These are phyloP conservation scores for Craterostigma plantagineum DNA, from an alignment of 257 asterid species.

Conservation along the genomic window DNA sequence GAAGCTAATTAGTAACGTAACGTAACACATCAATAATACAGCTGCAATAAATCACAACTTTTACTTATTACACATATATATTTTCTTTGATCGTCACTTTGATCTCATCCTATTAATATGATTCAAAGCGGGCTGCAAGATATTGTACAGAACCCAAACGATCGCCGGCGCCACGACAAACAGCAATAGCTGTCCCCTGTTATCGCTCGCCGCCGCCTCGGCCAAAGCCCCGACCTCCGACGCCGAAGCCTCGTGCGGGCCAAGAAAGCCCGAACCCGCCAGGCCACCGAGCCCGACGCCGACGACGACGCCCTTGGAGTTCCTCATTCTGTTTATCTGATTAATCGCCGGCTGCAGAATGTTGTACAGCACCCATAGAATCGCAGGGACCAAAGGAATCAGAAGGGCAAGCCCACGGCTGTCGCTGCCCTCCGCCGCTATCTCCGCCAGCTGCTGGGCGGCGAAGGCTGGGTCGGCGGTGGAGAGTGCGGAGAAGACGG, in stretches of 20 bases:
- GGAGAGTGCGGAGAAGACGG: constrained; percentile 58
- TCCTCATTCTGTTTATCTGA: constrained; percentile 71
- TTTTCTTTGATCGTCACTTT: background rate
- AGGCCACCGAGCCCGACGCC: constrained; percentile 68
- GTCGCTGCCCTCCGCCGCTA: constrained; percentile 70
- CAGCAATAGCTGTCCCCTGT: constrained; percentile 69
- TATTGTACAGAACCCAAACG: constrained; percentile 62
- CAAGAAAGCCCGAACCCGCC: constrained; percentile 31
- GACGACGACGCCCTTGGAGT: constrained; percentile 31
- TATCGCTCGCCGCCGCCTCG: constrained; percentile 40
- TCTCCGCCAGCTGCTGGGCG: constrained; percentile 70
- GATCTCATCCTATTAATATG: constrained; percentile 29
- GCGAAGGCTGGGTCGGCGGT: constrained; percentile 64
- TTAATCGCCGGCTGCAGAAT: constrained; percentile 78
- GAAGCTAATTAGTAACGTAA: too few relatives aligned
- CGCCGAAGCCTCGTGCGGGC: constrained; percentile 40
- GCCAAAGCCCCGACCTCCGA: constrained; percentile 32
- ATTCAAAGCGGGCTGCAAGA: constrained; percentile 87
- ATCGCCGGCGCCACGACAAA: constrained; percentile 81
- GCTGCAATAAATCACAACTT: too few relatives aligned
- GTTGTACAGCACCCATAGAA: constrained; percentile 79
- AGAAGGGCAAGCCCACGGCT: constrained; percentile 70
- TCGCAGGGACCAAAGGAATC: constrained; percentile 60
- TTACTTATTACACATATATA: too few relatives aligned
- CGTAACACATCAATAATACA: too few relatives aligned